Evolutionary conservation across 257 asterid species (phyloP), one percentile per base, ranked within the genome.

Genomic region (Solanum pimpinellifolium): DNA sequence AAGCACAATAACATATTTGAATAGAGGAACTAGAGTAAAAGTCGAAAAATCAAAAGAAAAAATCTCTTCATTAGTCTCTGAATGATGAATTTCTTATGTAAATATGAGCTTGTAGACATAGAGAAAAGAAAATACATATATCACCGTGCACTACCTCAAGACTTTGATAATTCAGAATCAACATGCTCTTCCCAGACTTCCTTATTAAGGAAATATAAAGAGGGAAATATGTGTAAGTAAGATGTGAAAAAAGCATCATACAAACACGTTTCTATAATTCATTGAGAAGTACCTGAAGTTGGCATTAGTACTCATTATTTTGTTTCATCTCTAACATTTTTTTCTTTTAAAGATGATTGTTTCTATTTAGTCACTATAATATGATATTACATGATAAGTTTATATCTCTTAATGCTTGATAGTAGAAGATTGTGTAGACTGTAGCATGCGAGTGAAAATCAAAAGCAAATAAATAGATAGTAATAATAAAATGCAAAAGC

Each of bases 81-180:
- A 96, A 89, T 96, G 99, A 84, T 92, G 97, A 86, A 97, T 97
- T 86, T 97, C 98, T 89, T 97, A 98, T 4, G 99, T 98, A 92
- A 97, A 97, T 89, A 98, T 93, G 91, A 98, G 94, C 91, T 92
- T 94, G 96, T 90, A 97, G 27, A 95, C 98, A 85, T 97, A 97
- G 23, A 97, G 93, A 35, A 98, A 98, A 98, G 77, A 98, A 97
- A 89, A 97, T 37, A 37, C 7, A 6, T 7, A 37, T 1, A 37
- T 37, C 39, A 37, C 7, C 39, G 6, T 37, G 7, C 39, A 37
- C 39, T 37, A 5, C 39, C 7, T 1, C 39, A 37, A 37, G 39
- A 87, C 98, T 93, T 90, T 94, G 98, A 88, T 95, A 97, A 87
- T 98, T 98, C 87, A 97, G 92, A 11, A 94, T 91, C 92, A 95